Evolutionary conservation across 2,329 filamentous ascomycete species (phyloP), one percentile per base, ranked within the genome.

Genomic region (Lithohypha guttulata): DNA sequence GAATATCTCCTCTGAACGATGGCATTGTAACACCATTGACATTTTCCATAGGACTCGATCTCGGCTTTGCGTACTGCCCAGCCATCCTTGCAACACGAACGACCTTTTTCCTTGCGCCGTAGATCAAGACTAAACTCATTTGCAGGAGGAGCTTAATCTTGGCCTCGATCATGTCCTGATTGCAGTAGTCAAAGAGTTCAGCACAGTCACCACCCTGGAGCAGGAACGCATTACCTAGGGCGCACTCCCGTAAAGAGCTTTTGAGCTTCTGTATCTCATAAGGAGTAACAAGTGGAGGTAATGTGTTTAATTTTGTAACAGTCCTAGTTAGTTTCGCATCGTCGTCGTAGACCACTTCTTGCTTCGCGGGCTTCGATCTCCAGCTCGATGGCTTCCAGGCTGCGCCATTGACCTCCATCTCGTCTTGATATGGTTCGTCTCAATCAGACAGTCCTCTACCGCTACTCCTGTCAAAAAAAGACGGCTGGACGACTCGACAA

Each of bases 131-230:
- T 51, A 98, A 66, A 49, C 84, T 93, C 89, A 98, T 96, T 65
- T 98, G 91, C 43, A 98, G 68, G 20, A 98, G 73, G 18, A 98
- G 75, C 65, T 96, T 96, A 61, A 96, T 85, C 69, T 96, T 98
- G 47, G 84, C 81, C 63, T 96, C 86, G 51, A 98, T 95, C 49
- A 83, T 81, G 10, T 75, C 73, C 58, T 86, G 81, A 53, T 83
- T 79, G 62, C 91, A 98, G 68, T 98, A 98, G 61, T 91, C 85
- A 55, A 98, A 98, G 7, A 96, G 73, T 66, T 98, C 91, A 11
- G 91, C 91, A 57, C 91, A 98, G 64, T 98, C 91, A 32, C 64
- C 91, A 44, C 91, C 91, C 65, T 98, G 91, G 3, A 98, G 75
- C 7, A 98, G 70, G 59, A 98, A 96, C 9, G 89, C 84, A 49